Percentiles rank a stretch among this genome's conserved stretches.
Evolutionary conservation across 305 asterid species (phyloP).

Genomic region (Rubia peregrina): DNA sequence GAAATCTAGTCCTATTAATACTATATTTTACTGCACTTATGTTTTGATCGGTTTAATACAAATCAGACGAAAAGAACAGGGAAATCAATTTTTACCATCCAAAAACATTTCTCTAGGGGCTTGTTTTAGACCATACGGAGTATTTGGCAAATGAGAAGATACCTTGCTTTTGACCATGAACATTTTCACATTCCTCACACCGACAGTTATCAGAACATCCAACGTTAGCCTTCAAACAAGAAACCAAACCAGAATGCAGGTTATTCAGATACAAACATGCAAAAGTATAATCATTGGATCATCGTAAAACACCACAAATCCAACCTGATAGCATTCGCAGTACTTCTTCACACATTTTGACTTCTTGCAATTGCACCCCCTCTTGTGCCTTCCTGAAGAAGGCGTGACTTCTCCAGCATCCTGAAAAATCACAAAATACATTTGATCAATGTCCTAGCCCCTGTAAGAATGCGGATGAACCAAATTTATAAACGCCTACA

Average conservation of each 20-base stretch:
- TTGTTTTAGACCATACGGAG: not conserved
- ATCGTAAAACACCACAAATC: not conserved
- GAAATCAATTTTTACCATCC: no score
- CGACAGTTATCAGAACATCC: constrained; percentile 85
- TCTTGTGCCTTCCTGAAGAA: constrained; percentile 64
- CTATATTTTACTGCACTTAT: no score
- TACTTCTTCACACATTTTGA: constrained; percentile 80
- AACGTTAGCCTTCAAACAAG: constrained; percentile 47
- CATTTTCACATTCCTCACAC: constrained; percentile 76
- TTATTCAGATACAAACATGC: not conserved
- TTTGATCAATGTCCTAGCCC: constrained; percentile 11
- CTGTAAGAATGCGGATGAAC: not conserved
- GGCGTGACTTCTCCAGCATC: constrained; percentile 44
- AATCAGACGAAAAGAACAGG: no score
- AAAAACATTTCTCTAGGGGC: no score
- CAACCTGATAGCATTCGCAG: constrained; percentile 86
- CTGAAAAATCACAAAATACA: constrained; percentile 26
- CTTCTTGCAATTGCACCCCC: constrained; percentile 85
- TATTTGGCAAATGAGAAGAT: constrained; percentile 1
- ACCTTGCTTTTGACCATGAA: constrained; percentile 62
- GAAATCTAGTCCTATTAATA: no score
- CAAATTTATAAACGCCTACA: constrained; percentile 7
- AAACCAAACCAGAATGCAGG: not conserved
- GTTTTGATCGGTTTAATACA: no score
- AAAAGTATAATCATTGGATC: constrained; percentile 2